Base-by-base conservation (phyloP, 176 grass and related monocot species). In the Poa pratensis region DNA sequence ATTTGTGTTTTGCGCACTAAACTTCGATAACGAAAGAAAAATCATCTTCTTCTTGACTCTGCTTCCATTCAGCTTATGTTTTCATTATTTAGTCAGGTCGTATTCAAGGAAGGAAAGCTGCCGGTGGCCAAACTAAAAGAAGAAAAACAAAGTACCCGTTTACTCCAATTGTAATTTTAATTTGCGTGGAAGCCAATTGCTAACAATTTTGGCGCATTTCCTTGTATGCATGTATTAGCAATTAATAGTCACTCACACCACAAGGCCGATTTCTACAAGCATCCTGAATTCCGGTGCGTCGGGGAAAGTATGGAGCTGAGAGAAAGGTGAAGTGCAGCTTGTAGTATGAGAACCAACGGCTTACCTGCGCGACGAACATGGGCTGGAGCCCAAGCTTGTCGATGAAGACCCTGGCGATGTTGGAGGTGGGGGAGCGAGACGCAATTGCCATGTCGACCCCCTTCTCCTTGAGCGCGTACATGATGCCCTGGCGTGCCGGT, bases 391-490 rank as follows among this genome's bases (percentile, higher is more conserved):
- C 91, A 40, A 98, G 78, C 82, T 95, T 98, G 75, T 93, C 83
- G 75, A 98, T 78, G 68, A 98, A 98, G 19, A 82, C 83, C 86
- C 90, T 98, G 46, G 96, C 96, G 65, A 84, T 98, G 63, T 98
- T 89, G 51, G 93, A 73, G 11, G 93, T 95, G 66, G 96, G 91
- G 5, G 93, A 98, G 23, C 96, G 81, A 65, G 96, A 98, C 34
- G 93, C 96, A 69, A 98, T 90, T 13, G 96, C 96, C 89, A 95
- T 87, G 85, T 93, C 87, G 18, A 95, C 63, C 26, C 93, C 96
- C 85, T 98, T 98, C 89, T 95, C 93, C 91, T 92, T 98, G 46
- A 98, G 91, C 11, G 96, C 96, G 86, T 87, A 87, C 39, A 98
- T 80, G 85, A 98, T 95, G 83, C 91, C 91, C 88, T 94, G 73